These are phyloP conservation scores for Heterobasidion parviporum DNA, from an alignment of 1,284 basidiomycete species.

Conservation along the genomic window DNA sequence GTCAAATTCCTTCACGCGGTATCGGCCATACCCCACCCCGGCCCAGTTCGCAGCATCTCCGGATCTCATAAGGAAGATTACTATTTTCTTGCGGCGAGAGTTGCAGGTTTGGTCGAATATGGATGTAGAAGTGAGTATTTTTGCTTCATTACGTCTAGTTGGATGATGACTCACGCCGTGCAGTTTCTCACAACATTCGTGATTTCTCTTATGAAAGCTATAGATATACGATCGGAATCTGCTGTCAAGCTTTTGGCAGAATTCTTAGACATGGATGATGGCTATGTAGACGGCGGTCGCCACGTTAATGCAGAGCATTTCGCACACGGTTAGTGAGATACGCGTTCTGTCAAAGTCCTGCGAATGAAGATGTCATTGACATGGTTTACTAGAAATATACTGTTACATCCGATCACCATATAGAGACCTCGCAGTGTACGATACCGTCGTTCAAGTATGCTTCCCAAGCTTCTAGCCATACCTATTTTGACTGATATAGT, in stretches of 20 bases:
- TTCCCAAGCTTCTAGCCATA: background rate
- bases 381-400: conserved; percentile 59
- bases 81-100: conserved; percentile 76
- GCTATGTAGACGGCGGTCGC: conserved; percentile 44
- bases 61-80: conserved; percentile 67
- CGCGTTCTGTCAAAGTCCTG: background rate
- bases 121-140: conserved; percentile 65
- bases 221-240: conserved; percentile 83
- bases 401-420: conserved; percentile 80
- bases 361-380: background rate
- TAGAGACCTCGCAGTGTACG: conserved; percentile 72
- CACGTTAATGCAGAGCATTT: conserved; percentile 80
- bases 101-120: conserved; percentile 75
- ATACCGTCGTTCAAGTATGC: conserved; percentile 71
- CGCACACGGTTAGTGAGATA: conserved; percentile 61
- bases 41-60: conserved; percentile 68
- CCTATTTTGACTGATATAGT: conserved; percentile 3
- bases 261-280: conserved; percentile 71
- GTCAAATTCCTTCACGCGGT: conserved; percentile 75
- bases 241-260: conserved; percentile 76
- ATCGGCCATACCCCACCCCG: conserved; percentile 75
- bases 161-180: background rate
- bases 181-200: conserved; percentile 75
- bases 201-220: conserved; percentile 76
- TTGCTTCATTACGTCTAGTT: background rate